phyloP scores from a whole-genome alignment of 352 stramenopile species.

The Globisporangium takayamanum region DNA sequence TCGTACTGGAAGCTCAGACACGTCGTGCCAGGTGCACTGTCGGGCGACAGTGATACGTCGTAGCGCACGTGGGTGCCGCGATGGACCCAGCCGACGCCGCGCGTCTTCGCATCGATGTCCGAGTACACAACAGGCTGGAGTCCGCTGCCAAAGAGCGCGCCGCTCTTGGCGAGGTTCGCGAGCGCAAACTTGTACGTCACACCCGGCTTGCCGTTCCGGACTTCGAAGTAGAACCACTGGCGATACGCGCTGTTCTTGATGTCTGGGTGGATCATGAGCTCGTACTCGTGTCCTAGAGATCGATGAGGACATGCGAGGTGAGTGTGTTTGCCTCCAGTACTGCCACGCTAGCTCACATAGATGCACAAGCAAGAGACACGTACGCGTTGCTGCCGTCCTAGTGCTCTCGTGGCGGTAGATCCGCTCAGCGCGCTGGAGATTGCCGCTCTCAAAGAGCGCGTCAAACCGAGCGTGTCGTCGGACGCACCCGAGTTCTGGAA shows the following conservation, averaged over 20 bases:
- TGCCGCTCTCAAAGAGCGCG: conserved; percentile 73
- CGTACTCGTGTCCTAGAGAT: conserved; percentile 48
- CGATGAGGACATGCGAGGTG: not conserved
- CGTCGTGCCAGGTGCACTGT: conserved; percentile 36
- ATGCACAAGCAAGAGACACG: not conserved
- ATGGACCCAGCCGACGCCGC: conserved; percentile 54
- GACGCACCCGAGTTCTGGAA: conserved; percentile 24
- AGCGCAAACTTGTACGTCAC: conserved; percentile 67
- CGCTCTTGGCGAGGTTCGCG: conserved; percentile 77
- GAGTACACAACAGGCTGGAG: conserved; percentile 82
- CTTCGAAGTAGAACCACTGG: conserved; percentile 90
- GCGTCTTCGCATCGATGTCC: conserved; percentile 32
- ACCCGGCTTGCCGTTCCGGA: conserved; percentile 47
- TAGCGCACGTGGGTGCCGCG: conserved; percentile 59
- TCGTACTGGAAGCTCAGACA: conserved; percentile 65
- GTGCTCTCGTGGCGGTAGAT: conserved; percentile 29
- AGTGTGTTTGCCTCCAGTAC: not conserved
- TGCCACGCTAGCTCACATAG: not conserved
- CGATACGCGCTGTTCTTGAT: conserved; percentile 79
- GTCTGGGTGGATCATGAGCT: conserved; percentile 66
- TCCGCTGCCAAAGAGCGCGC: conserved; percentile 71
- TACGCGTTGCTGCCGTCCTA: not conserved
- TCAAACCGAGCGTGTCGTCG: conserved; percentile 63
- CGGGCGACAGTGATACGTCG: conserved; percentile 27
- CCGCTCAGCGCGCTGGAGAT: conserved; percentile 53